Base-by-base conservation (phyloP, 371 early-diverging fungal genomes). In the Dinochytrium kinnereticum region DNA sequence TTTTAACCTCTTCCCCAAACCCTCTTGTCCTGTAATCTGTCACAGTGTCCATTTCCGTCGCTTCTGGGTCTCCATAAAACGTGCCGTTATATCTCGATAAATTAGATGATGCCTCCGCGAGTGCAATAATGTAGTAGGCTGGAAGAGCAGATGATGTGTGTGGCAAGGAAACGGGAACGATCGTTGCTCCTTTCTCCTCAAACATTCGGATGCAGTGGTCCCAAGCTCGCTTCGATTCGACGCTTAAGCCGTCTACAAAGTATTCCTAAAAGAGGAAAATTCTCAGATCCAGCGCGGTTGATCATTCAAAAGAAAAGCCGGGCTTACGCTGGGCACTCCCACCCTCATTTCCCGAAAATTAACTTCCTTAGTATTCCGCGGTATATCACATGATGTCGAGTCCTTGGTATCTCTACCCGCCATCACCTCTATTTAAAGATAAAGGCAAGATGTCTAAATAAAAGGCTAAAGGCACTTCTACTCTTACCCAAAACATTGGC, bases 31-130 rank as follows among this genome's bases (percentile, higher is more conserved):
- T 82, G 7, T 92, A 91, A 51, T 90, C 77, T 7, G 81, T 49
- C 15, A 61, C 17, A 24, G 21, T 15, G 24, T 68, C 21, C 21
- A 28, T 40, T 31, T 15, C 34, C 7, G n/a, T 55, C 7, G 19
- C 51, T 2, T 1, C 28, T 28, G 38, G 38, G 24, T 30, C 19
- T 21, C 82, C 97, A 80, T 91, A 96, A 64, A 94, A 87, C 17
- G 94, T 76, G 1, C 98, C 98, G 80, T 96, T 95, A 71, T 88
- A 97, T 67, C 94, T 84, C 64, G 96, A 91, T 73, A 97, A 76
- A 76, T 96, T 96, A 21, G 95, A 95, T 17, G 92, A 90, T 2
- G 98, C 97, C 81, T 97, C 98, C 13, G 96, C 96, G 7, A 92
- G 86, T 1, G 95, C 96, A 59, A 97, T 78, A 0, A 92, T 91